phyloP scores from a whole-genome alignment of 2,329 filamentous ascomycete species.

The Colletotrichum chlorophyti region DNA sequence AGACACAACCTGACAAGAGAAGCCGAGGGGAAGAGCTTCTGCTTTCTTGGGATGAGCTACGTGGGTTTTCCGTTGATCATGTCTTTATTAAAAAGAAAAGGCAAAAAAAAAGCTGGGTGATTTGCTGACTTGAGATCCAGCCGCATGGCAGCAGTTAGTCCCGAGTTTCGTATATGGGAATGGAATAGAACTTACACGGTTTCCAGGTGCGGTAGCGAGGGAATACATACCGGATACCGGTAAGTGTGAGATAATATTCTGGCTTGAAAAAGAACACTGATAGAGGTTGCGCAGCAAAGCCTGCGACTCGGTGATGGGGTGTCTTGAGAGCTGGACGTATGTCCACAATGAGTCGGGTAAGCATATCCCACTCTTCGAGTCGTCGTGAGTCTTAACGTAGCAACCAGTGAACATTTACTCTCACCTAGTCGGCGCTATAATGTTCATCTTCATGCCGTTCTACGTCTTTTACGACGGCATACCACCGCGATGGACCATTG shows the following conservation, averaged over 20 bases:
- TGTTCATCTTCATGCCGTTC: slow-evolving; percentile 46
- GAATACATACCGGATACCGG: slow-evolving; percentile 20
- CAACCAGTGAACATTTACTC: slow-evolving; percentile 53
- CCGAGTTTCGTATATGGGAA: not conserved
- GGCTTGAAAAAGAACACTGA: not conserved
- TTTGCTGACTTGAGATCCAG: not conserved
- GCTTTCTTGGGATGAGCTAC: slow-evolving; percentile 13
- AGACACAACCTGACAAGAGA: not conserved
- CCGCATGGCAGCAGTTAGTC: slow-evolving; percentile 23
- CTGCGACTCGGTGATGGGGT: not conserved
- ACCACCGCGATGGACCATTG: slow-evolving; percentile 42
- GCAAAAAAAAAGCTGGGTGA: no score
- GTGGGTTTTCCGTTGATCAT: not conserved
- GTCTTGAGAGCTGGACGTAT: slow-evolving; percentile 11
- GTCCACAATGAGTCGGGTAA: slow-evolving; percentile 20
- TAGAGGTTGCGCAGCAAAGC: no score
- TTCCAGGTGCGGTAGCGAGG: slow-evolving; percentile 15
- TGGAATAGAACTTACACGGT: not conserved
- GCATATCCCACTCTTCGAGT: not conserved
- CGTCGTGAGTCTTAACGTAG: no score
- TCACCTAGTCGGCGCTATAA: slow-evolving; percentile 47
- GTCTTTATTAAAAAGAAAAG: not conserved
- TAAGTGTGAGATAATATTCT: not conserved
- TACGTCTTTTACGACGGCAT: slow-evolving; percentile 44
- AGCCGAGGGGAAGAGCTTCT: not conserved